Evolutionary conservation across 306 rosid genomes (phyloP), one percentile per base, ranked within the genome.

Genomic region (Senna siamea): DNA sequence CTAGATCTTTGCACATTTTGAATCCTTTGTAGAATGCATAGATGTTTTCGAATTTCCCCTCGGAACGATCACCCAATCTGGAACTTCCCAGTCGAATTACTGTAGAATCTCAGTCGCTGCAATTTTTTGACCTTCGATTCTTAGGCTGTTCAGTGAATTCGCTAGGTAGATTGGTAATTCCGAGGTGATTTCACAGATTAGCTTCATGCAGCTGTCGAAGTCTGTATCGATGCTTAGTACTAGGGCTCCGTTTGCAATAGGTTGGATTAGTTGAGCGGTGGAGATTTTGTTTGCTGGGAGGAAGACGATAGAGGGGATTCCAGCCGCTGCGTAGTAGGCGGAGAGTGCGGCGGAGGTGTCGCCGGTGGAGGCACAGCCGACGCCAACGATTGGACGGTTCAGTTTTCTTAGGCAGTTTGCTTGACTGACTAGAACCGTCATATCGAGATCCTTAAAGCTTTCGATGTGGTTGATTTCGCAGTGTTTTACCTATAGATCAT

Each of bases 131-230:
- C 98, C 98, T 19, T 92, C 96, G 0, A 92, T 28, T 34, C 98
- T 70, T 82, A 92, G 69, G 58, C 92, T 92, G 34, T 90, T 92
- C 63, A 92, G 30, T 18, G 95, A 92, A 70, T 90, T 92, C 5
- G 96, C 96, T 53, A 93, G 75, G 46, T 93, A 90, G 48, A 93
- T 93, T 0, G 98, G 98, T 41, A 90, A 68, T 19, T 93, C 96
- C 0, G 91, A 32, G 0, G 96, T 93, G 14, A 93, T 86, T 56
- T 90, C 98, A 1, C 96, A 66, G 0, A 93, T 93, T 5, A 93
- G 79, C 78, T 90, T 88, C 96, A 90, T 93, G 61, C 98, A 93
- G 1, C 96, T 93, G 44, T 90, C 98, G n/a, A 90, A 90, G 65
- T 93, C 95, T 2, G 90, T 87, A 22, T 85, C 87, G 2, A 90